Conservation (phyloP, 148 eudicot genomes). For the Rhododendron simsii region DNA sequence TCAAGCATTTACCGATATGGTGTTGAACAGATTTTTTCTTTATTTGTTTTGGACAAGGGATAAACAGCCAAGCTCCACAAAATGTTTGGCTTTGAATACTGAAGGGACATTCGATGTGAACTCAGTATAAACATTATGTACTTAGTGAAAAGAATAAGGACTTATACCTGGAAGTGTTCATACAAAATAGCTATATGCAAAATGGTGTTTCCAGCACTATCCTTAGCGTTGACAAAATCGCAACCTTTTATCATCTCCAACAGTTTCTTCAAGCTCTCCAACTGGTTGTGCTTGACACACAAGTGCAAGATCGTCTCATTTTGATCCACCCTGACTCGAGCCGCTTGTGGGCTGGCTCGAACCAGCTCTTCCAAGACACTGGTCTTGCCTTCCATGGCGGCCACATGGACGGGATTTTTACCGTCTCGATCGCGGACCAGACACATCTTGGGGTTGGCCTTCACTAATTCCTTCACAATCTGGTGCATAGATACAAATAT, state of each 20-base stretch:
- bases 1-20: too few relatives aligned
- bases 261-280: not conserved
- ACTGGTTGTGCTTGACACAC: slow-evolving; percentile 23
- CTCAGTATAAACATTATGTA: too few relatives aligned
- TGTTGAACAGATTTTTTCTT: too few relatives aligned
- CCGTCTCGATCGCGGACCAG: slow-evolving; percentile 27
- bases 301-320: slow-evolving; percentile 26
- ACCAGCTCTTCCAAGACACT: slow-evolving; percentile 19
- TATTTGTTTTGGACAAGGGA: too few relatives aligned
- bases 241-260: not conserved
- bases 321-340: slow-evolving; percentile 12
- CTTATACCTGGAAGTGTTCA: not conserved
- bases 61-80: too few relatives aligned
- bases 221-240: not conserved
- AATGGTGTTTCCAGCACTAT: not conserved
- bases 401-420: slow-evolving; percentile 37
- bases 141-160: not conserved
- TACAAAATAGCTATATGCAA: not conserved
- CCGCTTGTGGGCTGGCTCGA: slow-evolving; percentile 16
- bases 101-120: too few relatives aligned
- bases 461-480: not conserved
- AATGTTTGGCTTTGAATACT: too few relatives aligned
- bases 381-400: slow-evolving; percentile 22
- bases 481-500: too few relatives aligned
- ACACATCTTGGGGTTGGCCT: slow-evolving; percentile 18